These are phyloP conservation scores for Pezicula rhizophila DNA, from an alignment of 2,329 filamentous ascomycete genomes.

Conservation along the genomic window DNA sequence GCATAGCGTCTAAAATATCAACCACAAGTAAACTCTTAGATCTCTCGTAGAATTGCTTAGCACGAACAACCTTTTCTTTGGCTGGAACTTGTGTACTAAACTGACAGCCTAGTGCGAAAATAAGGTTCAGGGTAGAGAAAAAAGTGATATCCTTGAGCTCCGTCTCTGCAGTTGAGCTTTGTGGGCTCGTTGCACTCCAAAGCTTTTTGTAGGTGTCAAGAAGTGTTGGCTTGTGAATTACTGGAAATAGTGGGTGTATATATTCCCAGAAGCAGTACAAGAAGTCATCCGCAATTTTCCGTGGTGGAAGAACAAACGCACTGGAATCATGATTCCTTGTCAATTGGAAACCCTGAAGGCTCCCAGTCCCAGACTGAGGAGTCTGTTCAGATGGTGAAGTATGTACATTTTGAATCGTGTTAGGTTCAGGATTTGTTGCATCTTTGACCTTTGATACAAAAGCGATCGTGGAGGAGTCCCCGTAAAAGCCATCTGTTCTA, in stretches of 20 bases:
- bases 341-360: neutral
- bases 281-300: slow-evolving; percentile 14
- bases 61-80: slow-evolving; percentile 6
- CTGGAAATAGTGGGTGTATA: slow-evolving; percentile 17
- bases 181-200: slow-evolving; percentile 7
- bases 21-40: slow-evolving; percentile 21
- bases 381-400: neutral
- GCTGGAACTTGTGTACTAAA: slow-evolving; percentile 12
- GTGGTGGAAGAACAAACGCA: slow-evolving; percentile 11
- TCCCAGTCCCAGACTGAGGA: neutral
- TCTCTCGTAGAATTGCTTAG: slow-evolving; percentile 23
- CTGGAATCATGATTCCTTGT: slow-evolving; percentile 1
- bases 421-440: neutral
- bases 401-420: neutral
- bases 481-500: neutral
- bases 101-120: slow-evolving; percentile 26
- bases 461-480: slow-evolving; percentile 1
- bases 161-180: neutral
- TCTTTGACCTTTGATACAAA: slow-evolving; percentile 2
- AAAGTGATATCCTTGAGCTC: slow-evolving; percentile 8
- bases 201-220: slow-evolving; percentile 8
- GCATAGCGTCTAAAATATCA: slow-evolving; percentile 22
- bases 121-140: slow-evolving; percentile 24
- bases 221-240: slow-evolving; percentile 13
- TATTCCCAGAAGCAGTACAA: slow-evolving; percentile 15